Evolutionary conservation across 495 filamentous ascomycete species (phyloP).

Genomic region (Parathielavia hyrcaniae): DNA sequence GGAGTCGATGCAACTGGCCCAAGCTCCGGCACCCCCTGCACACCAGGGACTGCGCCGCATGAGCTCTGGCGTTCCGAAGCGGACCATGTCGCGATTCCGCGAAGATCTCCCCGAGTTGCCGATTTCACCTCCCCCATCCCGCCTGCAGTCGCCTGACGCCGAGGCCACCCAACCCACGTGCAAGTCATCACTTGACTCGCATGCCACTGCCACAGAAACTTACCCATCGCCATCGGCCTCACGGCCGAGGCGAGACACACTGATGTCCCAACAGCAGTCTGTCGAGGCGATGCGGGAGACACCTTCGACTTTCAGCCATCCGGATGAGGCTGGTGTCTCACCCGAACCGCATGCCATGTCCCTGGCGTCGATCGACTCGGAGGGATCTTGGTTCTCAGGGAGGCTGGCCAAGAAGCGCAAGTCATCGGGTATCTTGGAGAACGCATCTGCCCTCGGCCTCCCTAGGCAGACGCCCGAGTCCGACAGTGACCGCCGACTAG

Average conservation of each 20-base stretch:
- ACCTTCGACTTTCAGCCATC: slow-evolving; percentile 38
- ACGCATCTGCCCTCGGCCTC: slow-evolving; percentile 34
- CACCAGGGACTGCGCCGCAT: slow-evolving; percentile 34
- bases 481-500: slow-evolving; percentile 15
- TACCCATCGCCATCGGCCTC: slow-evolving; percentile 19
- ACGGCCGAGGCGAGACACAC: slow-evolving; percentile 40
- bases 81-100: slow-evolving; percentile 85
- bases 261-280: slow-evolving; percentile 41
- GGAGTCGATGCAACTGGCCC: slow-evolving; percentile 56
- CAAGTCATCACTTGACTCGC: slow-evolving; percentile 21
- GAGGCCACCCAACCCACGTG: slow-evolving; percentile 35
- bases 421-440: slow-evolving; percentile 33
- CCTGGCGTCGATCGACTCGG: slow-evolving; percentile 79
- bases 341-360: slow-evolving; percentile 52
- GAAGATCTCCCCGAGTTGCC: slow-evolving; percentile 86
- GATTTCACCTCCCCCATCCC: slow-evolving; percentile 72
- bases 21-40: slow-evolving; percentile 30
- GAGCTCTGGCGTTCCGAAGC: slow-evolving; percentile 49
- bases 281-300: slow-evolving; percentile 40
- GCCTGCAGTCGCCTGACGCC: slow-evolving; percentile 65
- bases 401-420: slow-evolving; percentile 38
- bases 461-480: slow-evolving; percentile 38
- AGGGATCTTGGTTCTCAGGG: slow-evolving; percentile 89
- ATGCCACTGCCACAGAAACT: slow-evolving; percentile 26
- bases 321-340: slow-evolving; percentile 39